Evolutionary conservation across 1,284 basidiomycete species (phyloP), one percentile per base, ranked within the genome.

Genomic region (Puccinia coronata): DNA sequence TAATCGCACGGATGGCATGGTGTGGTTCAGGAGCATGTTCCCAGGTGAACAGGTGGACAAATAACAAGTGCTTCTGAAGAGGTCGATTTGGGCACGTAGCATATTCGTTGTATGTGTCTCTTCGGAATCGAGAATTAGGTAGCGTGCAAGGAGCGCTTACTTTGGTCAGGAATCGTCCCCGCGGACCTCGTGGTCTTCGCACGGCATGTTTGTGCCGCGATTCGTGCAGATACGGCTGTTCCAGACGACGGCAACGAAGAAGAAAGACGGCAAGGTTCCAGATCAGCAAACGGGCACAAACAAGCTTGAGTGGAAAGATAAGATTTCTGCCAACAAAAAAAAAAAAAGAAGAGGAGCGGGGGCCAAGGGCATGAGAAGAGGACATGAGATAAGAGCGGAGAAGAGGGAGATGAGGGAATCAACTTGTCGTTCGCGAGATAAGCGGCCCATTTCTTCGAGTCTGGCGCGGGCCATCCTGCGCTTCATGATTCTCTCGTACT

Each of bases 171-270:
- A 98, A 98, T 43, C 96, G 91, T 28, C 96, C 96, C 39, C 97
- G 96, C 53, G 96, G 96, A 0, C 96, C 96, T 82, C 97, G 90
- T 20, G 96, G 96, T 49, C 96, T 91, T 61, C 95, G 92, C 91
- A 98, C 97, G 20, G 96, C 96, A 87, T 99, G 97, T 84, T 95
- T 94, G 88, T 99, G 96, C 65, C 96, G 91, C 34, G 94, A 96
- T 86, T 98, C 96, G 84, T 98, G 96, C 36, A 98, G 91, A 87
- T 98, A 98, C 0, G 96, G 96, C 94, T 98, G 82, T 23, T 51
- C 41, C n/a, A 71, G 63, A 82, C 11, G 78, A 59, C 61, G 36
- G 34, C n/a, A n/a, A n/a, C n/a, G n/a, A n/a, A 43, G 39, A 63
- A 47, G 41, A 23, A 39, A 41, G n/a, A 23, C 53, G 39, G 14